Base-by-base conservation (phyloP, 1,284 basidiomycete genomes). In the Neotropicomus parvogracilis region DNA sequence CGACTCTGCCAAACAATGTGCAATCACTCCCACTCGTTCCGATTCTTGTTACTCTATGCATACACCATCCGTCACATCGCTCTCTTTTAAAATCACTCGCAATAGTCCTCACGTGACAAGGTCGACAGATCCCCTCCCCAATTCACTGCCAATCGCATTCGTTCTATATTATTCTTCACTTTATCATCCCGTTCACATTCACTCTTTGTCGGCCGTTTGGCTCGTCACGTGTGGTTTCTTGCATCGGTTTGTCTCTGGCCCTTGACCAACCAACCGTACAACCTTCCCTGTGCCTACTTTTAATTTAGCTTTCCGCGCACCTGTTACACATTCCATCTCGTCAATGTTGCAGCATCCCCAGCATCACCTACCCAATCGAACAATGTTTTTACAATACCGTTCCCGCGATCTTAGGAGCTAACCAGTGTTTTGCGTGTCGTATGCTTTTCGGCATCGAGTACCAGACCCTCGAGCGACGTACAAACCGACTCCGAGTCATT, bases 141-240 rank as follows among this genome's bases (percentile, higher is more conserved):
- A 65, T 65, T 59, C 62, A 55, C 54, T 60, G 56, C 56, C 62
- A 58, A 60, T 70, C 68, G 73, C 71, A 71, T 72, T 73, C 71
- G 68, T 76, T 78, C 71, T 80, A 80, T 77, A 76, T 87, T 85
- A 86, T 87, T 84, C 75, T 79, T 83, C 80, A 83, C 71, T 77
- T 83, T 85, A 83, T 83, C 71, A 67, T 67, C 64, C 55, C 55
- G 52, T 59, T 51, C 45, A 59, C 56, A 51, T 44, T 54, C 32
- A 46, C 37, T 49, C 58, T 56, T 62, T 61, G 64, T 71, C 65
- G 67, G 65, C 61, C 62, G 58, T 57, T 59, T 62, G 63, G 63
- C 57, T 54, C 63, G 66, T 66, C 59, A 52, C 66, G 62, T 56
- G 46, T 64, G 64, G 44, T 41, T 74, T 70, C 31, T 69, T 67